These are phyloP conservation scores for Penicillium nordicum DNA, from an alignment of 2,329 filamentous ascomycete species.

Conservation along the genomic window DNA sequence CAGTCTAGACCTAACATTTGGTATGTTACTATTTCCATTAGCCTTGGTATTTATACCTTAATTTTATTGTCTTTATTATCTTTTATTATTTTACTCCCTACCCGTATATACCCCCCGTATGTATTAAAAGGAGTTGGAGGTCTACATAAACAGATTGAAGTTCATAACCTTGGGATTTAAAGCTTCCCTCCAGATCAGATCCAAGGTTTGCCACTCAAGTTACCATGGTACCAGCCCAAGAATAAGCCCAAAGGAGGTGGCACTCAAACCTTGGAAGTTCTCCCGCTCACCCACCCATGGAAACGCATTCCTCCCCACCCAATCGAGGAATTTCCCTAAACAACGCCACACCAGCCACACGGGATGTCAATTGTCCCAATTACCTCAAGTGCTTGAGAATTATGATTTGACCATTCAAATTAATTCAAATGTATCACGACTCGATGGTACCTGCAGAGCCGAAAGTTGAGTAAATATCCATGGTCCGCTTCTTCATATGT, in stretches of 20 bases:
- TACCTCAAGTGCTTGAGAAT: background rate
- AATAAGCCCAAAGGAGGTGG: background rate
- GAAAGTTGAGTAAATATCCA: background rate
- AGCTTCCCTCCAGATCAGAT: background rate
- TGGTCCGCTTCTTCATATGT: background rate
- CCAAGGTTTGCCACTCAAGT: background rate
- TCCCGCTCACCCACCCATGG: background rate
- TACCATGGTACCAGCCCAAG: background rate
- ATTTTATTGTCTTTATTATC: background rate
- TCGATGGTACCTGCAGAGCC: background rate
- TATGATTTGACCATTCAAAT: background rate
- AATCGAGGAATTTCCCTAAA: background rate
- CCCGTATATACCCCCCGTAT: no score
- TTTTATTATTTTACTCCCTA: no score
- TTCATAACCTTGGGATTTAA: background rate
- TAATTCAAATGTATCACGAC: no score
- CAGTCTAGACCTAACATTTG: slow-evolving; percentile 18
- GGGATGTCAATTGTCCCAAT: background rate
- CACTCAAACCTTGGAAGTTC: background rate
- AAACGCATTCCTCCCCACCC: background rate
- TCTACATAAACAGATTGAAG: background rate
- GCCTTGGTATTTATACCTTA: slow-evolving; percentile 1
- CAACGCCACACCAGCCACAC: slow-evolving; percentile 7
- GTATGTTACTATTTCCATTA: slow-evolving; percentile 9
- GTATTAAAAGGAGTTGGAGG: no score